phyloP scores from a whole-genome alignment of 1,139 yeast genomes.

The Kodamaea fungicola region DNA sequence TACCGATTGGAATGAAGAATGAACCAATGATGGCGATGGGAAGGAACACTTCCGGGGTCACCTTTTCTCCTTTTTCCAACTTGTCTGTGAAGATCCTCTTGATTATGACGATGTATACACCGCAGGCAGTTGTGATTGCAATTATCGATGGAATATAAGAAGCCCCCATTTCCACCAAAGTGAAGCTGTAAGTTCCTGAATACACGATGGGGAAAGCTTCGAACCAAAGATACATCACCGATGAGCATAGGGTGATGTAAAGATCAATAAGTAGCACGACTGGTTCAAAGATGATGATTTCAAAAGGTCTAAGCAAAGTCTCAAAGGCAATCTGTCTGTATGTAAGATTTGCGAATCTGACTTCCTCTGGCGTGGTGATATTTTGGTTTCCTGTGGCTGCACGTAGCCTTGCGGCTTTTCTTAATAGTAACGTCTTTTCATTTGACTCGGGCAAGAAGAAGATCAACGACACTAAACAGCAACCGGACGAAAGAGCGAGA shows the following conservation, averaged over 20 bases:
- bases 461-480: constrained; percentile 20
- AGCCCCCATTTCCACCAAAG: constrained; percentile 45
- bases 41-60: constrained; percentile 39
- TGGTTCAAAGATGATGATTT: constrained; percentile 41
- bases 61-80: constrained; percentile 17
- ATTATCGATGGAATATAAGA: constrained; percentile 42
- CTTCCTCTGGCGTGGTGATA: constrained; percentile 26
- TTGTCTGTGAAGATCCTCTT: constrained; percentile 21
- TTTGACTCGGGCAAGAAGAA: constrained; percentile 33
- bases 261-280: constrained; percentile 43
- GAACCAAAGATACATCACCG: constrained; percentile 53
- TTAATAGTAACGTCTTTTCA: constrained; percentile 27
- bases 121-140: constrained; percentile 35
- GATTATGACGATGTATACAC: constrained; percentile 21
- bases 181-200: constrained; percentile 39
- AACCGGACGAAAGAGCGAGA: constrained; percentile 28
- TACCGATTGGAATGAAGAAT: constrained; percentile 37
- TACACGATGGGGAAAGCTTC: constrained; percentile 62
- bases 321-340: constrained; percentile 26
- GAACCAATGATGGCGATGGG: constrained; percentile 44
- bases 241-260: constrained; percentile 52
- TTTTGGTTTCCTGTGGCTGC: constrained; percentile 28
- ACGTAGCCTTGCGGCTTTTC: constrained; percentile 35
- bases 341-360: constrained; percentile 19
- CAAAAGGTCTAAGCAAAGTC: constrained; percentile 48